phyloP scores from a whole-genome alignment of 2,329 filamentous ascomycete genomes.

The Ophioceras dolichostomum region DNA sequence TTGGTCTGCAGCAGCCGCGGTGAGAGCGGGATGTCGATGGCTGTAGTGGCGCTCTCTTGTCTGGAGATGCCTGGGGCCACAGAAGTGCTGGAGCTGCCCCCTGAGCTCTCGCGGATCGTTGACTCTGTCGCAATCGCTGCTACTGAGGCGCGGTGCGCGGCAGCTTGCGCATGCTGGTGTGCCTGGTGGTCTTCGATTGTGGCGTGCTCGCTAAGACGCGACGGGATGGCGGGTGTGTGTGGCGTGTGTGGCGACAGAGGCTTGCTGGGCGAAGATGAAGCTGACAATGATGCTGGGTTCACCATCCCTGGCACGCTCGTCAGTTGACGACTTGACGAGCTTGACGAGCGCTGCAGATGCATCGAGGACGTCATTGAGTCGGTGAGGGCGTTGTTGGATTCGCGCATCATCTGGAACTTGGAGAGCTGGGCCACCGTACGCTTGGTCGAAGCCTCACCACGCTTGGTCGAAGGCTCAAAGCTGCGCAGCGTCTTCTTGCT shows the following conservation, averaged over 20 bases:
- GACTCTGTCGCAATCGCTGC: slow-evolving; percentile 2
- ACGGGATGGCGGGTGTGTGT: slow-evolving; percentile 87
- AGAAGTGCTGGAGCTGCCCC: slow-evolving; percentile 7
- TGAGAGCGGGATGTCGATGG: slow-evolving; percentile 63
- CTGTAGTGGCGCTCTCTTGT: slow-evolving; percentile 40
- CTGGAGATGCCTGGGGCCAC: neutral
- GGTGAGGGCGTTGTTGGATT: slow-evolving; percentile 77
- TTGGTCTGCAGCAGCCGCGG: slow-evolving; percentile 42
- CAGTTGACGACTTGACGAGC: slow-evolving; percentile 52
- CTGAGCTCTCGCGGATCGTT: slow-evolving; percentile 6
- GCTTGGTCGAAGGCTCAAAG: slow-evolving; percentile 54
- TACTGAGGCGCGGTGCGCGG: slow-evolving; percentile 14
- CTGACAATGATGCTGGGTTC: slow-evolving; percentile 66
- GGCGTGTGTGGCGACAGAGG: slow-evolving; percentile 82
- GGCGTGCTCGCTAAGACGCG: slow-evolving; percentile 82
- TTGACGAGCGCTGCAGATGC: slow-evolving; percentile 71
- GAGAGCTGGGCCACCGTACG: slow-evolving; percentile 68
- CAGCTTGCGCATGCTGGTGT: slow-evolving; percentile 30
- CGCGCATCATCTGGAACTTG: slow-evolving; percentile 79
- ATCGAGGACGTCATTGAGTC: slow-evolving; percentile 90
- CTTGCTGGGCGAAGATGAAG: slow-evolving; percentile 81
- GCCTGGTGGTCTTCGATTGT: slow-evolving; percentile 60
- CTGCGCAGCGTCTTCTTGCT: slow-evolving; percentile 75
- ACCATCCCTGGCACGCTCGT: slow-evolving; percentile 51
- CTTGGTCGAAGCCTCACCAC: slow-evolving; percentile 58